Evolutionary conservation across 2,329 filamentous ascomycete genomes (phyloP).

Genomic region (Davidsoniella virescens): DNA sequence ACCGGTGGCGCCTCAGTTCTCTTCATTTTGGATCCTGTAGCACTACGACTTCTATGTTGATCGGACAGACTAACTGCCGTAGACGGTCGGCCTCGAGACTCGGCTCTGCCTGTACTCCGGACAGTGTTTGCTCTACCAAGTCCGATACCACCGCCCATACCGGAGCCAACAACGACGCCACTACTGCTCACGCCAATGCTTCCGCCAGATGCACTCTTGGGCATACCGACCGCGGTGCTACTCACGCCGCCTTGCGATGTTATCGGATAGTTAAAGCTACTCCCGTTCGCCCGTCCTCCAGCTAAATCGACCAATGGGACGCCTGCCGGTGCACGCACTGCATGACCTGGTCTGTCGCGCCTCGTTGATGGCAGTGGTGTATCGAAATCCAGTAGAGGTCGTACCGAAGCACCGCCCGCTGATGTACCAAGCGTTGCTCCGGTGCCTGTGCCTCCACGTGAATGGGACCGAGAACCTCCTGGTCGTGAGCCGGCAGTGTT

Average conservation of each 20-base stretch:
- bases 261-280: background rate
- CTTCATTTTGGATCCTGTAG: background rate
- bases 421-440: conserved; percentile 14
- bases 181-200: background rate
- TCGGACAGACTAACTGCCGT: background rate
- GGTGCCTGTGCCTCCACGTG: conserved; percentile 17
- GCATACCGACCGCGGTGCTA: background rate
- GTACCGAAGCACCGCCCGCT: conserved; percentile 6
- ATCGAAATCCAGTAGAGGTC: conserved; percentile 43
- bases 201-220: conserved; percentile 2
- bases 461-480: conserved; percentile 14
- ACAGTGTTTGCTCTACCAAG: conserved; percentile 9
- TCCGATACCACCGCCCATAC: conserved; percentile 6
- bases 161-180: background rate
- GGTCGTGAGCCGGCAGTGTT: background rate
- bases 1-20: conserved; percentile 8
- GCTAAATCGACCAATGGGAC: conserved; percentile 32
- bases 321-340: conserved; percentile 25
- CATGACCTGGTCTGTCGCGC: conserved; percentile 34
- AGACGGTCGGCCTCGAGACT: conserved; percentile 4
- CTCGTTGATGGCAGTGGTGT: conserved; percentile 46
- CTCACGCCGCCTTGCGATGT: background rate
- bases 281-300: conserved; percentile 12
- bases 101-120: conserved; percentile 3
- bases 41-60: background rate